phyloP scores from a whole-genome alignment of 306 rosid species.

The Rosa lucieae region DNA sequence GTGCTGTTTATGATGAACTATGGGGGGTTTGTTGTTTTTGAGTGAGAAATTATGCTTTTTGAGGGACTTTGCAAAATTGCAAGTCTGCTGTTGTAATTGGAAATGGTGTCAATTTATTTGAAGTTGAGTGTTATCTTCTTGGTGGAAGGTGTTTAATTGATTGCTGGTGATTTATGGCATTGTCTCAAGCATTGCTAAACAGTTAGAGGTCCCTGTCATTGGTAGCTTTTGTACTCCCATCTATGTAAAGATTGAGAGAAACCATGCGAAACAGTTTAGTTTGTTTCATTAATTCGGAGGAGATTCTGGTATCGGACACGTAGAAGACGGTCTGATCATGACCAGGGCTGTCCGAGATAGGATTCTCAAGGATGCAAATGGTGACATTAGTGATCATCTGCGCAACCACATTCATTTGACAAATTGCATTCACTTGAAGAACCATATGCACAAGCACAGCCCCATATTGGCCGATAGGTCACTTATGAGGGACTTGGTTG shows the following conservation, averaged over 20 bases:
- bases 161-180: constrained; percentile 34
- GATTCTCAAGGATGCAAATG: constrained; percentile 96
- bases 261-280: constrained; percentile 43
- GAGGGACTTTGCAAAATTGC: constrained; percentile 24
- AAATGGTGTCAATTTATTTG: constrained; percentile 41
- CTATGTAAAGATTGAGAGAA: constrained; percentile 37
- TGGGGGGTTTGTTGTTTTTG: constrained; percentile 23
- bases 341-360: constrained; percentile 89
- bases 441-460: constrained; percentile 98
- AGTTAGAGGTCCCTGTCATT: constrained; percentile 18
- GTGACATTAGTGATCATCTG: constrained; percentile 91
- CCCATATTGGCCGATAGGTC: constrained; percentile 87
- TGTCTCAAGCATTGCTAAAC: constrained; percentile 25
- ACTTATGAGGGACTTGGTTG: constrained; percentile 88
- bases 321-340: constrained; percentile 71
- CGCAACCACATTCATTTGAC: constrained; percentile 97
- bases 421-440: constrained; percentile 98
- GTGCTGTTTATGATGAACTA: constrained; percentile 25
- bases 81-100: constrained; percentile 9
- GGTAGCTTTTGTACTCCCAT: constrained; percentile 25
- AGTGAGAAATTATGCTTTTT: constrained; percentile 29
- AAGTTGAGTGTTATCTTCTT: constrained; percentile 30
- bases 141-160: constrained; percentile 31
- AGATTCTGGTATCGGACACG: constrained; percentile 39
- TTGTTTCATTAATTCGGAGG: constrained; percentile 48